Base-by-base conservation (phyloP, 495 filamentous ascomycete species). In the Neurospora sp. region DNA sequence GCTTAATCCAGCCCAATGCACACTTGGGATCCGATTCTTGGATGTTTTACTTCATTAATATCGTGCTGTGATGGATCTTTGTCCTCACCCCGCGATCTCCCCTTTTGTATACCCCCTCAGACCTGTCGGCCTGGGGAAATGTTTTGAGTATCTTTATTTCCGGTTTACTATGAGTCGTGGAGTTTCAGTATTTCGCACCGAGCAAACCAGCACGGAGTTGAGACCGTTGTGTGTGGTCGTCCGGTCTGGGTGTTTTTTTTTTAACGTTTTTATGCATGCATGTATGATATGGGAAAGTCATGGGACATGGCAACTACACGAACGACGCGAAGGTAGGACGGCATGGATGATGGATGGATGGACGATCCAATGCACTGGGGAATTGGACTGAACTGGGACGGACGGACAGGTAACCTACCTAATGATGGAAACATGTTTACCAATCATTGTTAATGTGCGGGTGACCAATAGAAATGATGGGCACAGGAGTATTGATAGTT, bases 1-100 rank as follows among this genome's bases (percentile, higher is more conserved):
- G 65, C 72, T 44, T 80, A 75, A 77, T 38, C 37, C 8, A 37
- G 69, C 16, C 18, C 41, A 27, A 16, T 16, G 27, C 53, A 35
- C 53, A 8, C 27, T 14, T 14, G 27, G 14, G 47, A 35, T 18
- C 53, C 53, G 12, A 8, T 61, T 65, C 14, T 37, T 37, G 53
- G 53, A 35, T 65, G 53, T 35, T 35, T 31, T 47, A 20, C n/a
- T 20, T 65, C 8, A 65, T 35, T 35, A 35, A 65, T 35, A 14
- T 65, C 27, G 53, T 14, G 27, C 27, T 8, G 27, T 37, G 53
- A 37, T 65, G 27, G 53, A 31, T 0, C 12, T 35, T 8, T 65
- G 27, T 65, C 53, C 7, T 31, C 27, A 27, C 53, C 12, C 27
- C 27, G 22, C 53, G 27, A 65, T 31, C 2, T 4, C 27, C 53